Base-by-base conservation (phyloP, 2,329 filamentous ascomycete genomes). In the Cercospora sojina region DNA sequence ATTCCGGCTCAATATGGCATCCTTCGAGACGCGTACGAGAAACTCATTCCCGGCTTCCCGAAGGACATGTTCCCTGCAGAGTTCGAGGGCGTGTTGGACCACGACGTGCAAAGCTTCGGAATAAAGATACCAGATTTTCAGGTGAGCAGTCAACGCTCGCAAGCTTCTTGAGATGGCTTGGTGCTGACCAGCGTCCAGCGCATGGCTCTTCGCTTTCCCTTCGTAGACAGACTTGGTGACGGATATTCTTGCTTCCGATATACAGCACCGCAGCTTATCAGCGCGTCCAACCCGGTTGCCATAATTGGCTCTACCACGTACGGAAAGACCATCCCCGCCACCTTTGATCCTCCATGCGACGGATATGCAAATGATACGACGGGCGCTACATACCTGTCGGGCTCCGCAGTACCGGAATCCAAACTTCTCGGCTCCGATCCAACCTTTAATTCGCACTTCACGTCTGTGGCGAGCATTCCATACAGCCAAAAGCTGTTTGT, bases 1-100 rank as follows among this genome's bases (percentile, higher is more conserved):
- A 64, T 69, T 27, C 67, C 67, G 9, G 31, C 67, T 5, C 41
- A 69, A 35, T 69, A 69, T 64, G 61, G 49, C 18, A 69, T 69
- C 5, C 62, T 69, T 12, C 60, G 49, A 27, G 56, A 62, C n/a
- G 66, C 66, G 35, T 67, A 67, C 29, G 60, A 64, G 35, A 35
- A 65, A 10, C 51, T 67, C 25, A 64, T 62, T 13, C 61, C 64
- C 23, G 62, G 59, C 7, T 59, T 69, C 16, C 65, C 65, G 3
- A 64, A 65, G 25, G 59, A 64, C 59, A 64, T 67, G 65, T 69
- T 61, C 31, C 67, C 67, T 25, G 67, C 65, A 18, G 58, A 62
- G 20, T 65, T 65, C 35, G 56, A 67, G 47, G 62, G 62, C 32
- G 9, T 67, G 16, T 43, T 67, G 18, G 65, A 69, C 31, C 65